phyloP scores from a whole-genome alignment of 768 basidiomycete species.

The Chlorophyllum brunneum region DNA sequence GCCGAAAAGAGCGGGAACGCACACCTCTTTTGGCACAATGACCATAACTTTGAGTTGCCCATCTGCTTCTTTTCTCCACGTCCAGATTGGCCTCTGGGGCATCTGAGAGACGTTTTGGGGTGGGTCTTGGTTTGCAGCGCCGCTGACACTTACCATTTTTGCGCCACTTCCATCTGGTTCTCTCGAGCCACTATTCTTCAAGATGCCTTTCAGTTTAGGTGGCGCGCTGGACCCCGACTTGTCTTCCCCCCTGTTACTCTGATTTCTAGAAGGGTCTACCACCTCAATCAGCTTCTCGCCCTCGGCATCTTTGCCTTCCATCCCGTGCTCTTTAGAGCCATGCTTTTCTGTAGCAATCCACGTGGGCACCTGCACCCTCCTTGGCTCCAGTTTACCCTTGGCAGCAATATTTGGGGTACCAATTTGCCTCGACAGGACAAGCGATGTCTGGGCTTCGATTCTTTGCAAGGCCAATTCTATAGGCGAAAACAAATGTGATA shows the following conservation, averaged over 20 bases:
- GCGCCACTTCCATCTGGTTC: conserved; percentile 16
- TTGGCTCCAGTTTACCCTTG: conserved; percentile 64
- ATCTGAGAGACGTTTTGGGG: neutral
- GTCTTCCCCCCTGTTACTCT: neutral
- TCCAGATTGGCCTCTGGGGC: conserved; percentile 35
- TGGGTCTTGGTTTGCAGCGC: neutral
- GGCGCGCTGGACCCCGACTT: conserved; percentile 11
- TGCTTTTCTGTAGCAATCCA: conserved; percentile 25
- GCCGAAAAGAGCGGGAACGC: conserved; percentile 18
- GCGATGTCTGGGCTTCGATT: conserved; percentile 55
- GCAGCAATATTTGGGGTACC: conserved; percentile 72
- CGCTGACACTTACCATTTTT: neutral
- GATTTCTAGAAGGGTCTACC: conserved; percentile 15
- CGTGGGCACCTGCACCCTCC: conserved; percentile 53
- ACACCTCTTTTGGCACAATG: conserved; percentile 53
- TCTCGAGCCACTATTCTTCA: conserved; percentile 29
- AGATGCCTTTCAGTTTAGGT: conserved; percentile 35
- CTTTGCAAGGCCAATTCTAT: conserved; percentile 67
- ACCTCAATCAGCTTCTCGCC: conserved; percentile 46
- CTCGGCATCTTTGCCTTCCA: neutral
- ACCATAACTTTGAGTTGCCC: conserved; percentile 46
- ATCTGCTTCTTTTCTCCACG: conserved; percentile 41
- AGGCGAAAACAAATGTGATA: neutral
- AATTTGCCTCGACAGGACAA: conserved; percentile 66
- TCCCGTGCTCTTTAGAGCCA: neutral